A percentile compares a stretch with the other conserved stretches of the same genome.
These are phyloP conservation scores for Trifolium dubium DNA, from an alignment of 306 rosid species.

Conservation along the genomic window DNA sequence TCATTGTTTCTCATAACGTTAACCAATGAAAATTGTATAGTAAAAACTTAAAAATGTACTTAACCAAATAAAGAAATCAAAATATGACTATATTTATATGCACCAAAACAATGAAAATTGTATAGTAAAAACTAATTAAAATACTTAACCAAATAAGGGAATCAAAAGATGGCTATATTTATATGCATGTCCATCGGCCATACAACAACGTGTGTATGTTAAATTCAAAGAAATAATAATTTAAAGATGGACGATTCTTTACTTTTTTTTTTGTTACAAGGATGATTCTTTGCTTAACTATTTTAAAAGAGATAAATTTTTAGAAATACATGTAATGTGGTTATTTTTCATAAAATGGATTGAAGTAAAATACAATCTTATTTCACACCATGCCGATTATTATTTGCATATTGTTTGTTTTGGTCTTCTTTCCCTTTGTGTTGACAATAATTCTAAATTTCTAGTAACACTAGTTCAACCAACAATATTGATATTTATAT, in stretches of 20 bases:
- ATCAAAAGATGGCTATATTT: conserved; percentile 40
- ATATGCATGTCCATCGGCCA: conserved; percentile 48
- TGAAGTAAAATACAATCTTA: not conserved
- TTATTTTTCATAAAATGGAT: not conserved
- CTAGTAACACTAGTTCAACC: no score
- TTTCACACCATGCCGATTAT: not conserved
- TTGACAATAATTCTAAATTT: not conserved
- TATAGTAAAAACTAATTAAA: conserved; percentile 31
- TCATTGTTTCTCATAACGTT: conserved; percentile 15
- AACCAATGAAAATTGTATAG: conserved; percentile 44
- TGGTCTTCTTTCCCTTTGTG: not conserved
- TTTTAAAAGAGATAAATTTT: not conserved
- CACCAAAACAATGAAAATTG: conserved; percentile 7
- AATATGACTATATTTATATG: conserved; percentile 44
- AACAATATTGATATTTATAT: no score
- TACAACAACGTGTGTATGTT: conserved; percentile 36
- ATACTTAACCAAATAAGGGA: conserved; percentile 44
- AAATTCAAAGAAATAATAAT: not conserved
- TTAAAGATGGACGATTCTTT: no score
- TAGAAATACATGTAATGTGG: not conserved
- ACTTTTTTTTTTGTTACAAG: no score
- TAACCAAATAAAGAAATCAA: conserved; percentile 44
- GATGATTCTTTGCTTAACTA: not conserved
- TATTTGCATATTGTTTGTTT: not conserved
- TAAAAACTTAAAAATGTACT: conserved; percentile 30